Base-by-base conservation (phyloP, 2,329 filamentous ascomycete genomes). In the Hypoxylon sp. region DNA sequence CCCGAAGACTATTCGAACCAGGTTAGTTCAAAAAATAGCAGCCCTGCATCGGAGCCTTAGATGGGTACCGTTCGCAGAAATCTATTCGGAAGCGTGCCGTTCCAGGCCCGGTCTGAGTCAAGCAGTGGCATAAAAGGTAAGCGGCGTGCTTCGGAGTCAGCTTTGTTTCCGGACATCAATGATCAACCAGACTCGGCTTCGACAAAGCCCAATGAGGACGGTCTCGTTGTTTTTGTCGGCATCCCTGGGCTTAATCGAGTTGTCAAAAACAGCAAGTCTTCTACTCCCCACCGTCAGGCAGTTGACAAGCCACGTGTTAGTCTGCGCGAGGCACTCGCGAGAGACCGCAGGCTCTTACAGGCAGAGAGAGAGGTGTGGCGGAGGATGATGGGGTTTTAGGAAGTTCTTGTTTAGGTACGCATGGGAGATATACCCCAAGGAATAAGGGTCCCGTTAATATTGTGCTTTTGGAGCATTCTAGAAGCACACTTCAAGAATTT, bases 31-130 rank as follows among this genome's bases (percentile, higher is more conserved):
- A n/a, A 65, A 49, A 71, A 67, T 9, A 65, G 61, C 1, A 38
- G 70, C 16, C 64, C 71, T 38, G 61, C 65, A 32, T 65, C 71
- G 18, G 59, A 69, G 52, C 68, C 71, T 36, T 72, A 65, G 66
- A 49, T 16, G 49, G 51, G 49, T 20, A 24, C 48, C 22, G 36
- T 30, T 46, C 32, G 52, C 36, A 44, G 40, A 48, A 33, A 42
- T 12, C 16, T 38, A 30, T 51, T 45, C 36, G 28, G 53, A 61
- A 18, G 2, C 36, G 20, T 11, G 18, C 30, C 8, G 8, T 20
- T 7, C 30, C 30, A 14, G 16, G 18, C 36, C 36, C 36, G 20
- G 36, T n/a, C 32, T n/a, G 32, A 14, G 14, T n/a, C n/a, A n/a
- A n/a, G n/a, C n/a, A 36, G 32, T 1, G 12, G n/a, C 14, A 14